Base-by-base conservation (phyloP, 2,329 filamentous ascomycete species). In the Eutypa lata region DNA sequence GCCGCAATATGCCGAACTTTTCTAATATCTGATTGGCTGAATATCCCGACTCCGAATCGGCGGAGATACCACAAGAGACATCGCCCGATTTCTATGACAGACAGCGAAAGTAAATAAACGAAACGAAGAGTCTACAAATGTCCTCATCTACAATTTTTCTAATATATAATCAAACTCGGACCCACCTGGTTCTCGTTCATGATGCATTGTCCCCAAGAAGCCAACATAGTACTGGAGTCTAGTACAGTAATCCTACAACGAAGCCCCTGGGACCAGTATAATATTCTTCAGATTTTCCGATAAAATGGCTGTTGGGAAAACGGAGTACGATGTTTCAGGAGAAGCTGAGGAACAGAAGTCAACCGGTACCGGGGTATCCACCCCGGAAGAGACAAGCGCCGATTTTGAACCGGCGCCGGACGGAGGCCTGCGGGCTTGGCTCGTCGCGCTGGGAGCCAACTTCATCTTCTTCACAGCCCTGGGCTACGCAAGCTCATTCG, bases 401-500 rank as follows among this genome's bases (percentile, higher is more conserved):
- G 40, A 53, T 6, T 24, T 52, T 11, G 49, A 45, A 19, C 48
- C 53, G 47, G 55, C 59, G 11, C 65, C 65, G 2, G 54, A 65
- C 38, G 53, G 61, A 50, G 61, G 65, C 57, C 10, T 64, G 60
- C 49, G 64, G 62, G 65, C 66, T 10, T 67, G 66, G 66, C 53
- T 62, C 40, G 65, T 66, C 33, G 59, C 64, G 3, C 49, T 49
- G 7, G 63, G 64, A 7, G 55, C 53, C 2, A 53, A 47, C 14
- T 57, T 53, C n/a, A 49, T 66, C 24, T 64, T 69, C 40, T 71
- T 72, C 54, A 65, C 57, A 2, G 58, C 59, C 18, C 53, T 74
- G 3, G 71, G 71, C 10, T 70, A 70, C 48, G 49, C 65, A 24
- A 73, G 73, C 57, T 68, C 69, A 0, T 74, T 72, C 51, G 71